Evolutionary conservation across 78 protist genomes (phyloP), one percentile per base, ranked within the genome.

Genomic region (Dictyostelium firmibasis): DNA sequence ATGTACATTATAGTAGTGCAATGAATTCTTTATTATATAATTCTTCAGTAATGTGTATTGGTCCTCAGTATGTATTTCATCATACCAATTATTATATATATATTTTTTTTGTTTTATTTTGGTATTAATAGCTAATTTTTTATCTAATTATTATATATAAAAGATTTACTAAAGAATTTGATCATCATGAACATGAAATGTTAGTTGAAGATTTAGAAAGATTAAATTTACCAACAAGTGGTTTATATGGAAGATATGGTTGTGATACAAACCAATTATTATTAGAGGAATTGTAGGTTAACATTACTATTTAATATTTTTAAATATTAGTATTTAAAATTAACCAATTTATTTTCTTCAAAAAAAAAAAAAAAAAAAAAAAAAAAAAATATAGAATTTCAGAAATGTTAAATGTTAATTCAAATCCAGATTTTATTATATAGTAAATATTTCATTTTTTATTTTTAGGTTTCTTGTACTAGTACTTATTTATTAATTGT

Each of bases 161-260:
- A 14, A 41, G 47, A 11, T 20, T 20, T 5, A 81, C 35, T 14
- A 81, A 18, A 67, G 79, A 72, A 18, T 31, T 16, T 33, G 79
- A 72, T 72, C 79, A 72, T 33, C 7, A 72, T 13, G 79, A 72
- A 72, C 79, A 72, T 33, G 44, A 72, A 13, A 3, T 13, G 18
- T 33, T 72, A 33, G 4, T 72, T 72, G 38, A 33, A 33, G 43
- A 72, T 18, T 6, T 13, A 72, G 11, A 27, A 33, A 47, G 27
- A 89, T 18, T 31, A 25, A 47, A 18, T 69, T 8, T 14, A 76
- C 75, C 94, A 64, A 27, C 43, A 18, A 64, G 20, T 57, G 94
- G 94, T 57, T 35, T 81, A 25, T 89, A 29, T 89, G 94, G 94
- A 25, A 78, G 94, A 81, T 89, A 89, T 81, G 94, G 94, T 50